phyloP scores from a whole-genome alignment of 257 asterid genomes.

The Plantago ovata region DNA sequence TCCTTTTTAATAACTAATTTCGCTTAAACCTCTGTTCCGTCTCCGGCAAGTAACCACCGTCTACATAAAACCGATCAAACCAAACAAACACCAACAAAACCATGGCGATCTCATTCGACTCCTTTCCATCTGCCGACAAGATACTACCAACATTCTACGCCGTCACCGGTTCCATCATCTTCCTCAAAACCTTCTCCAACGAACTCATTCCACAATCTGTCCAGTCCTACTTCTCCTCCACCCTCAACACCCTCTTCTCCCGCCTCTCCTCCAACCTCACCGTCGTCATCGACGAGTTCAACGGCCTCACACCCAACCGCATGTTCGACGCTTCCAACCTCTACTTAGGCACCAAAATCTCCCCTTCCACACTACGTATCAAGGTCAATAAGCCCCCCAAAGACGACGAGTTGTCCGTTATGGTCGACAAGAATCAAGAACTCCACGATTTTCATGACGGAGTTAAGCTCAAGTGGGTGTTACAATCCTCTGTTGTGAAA shows the following conservation, averaged over 20 bases:
- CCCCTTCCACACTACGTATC: slow-evolving; percentile 47
- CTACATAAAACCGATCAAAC: too few relatives aligned
- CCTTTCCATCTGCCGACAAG: slow-evolving; percentile 36
- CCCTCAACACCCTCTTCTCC: slow-evolving; percentile 30
- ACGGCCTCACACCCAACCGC: slow-evolving; percentile 61
- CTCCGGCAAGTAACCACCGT: too few relatives aligned
- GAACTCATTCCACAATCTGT: slow-evolving; percentile 49
- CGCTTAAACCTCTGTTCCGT: too few relatives aligned
- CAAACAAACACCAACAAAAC: too few relatives aligned
- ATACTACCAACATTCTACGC: slow-evolving; percentile 37
- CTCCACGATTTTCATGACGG: slow-evolving; percentile 34
- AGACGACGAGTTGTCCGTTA: slow-evolving; percentile 41
- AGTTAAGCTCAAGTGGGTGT: slow-evolving; percentile 43
- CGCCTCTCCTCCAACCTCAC: slow-evolving; percentile 50
- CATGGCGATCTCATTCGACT: slow-evolving; percentile 22
- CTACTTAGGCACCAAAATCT: slow-evolving; percentile 52
- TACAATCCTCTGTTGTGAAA: slow-evolving; percentile 37
- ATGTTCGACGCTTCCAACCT: slow-evolving; percentile 51
- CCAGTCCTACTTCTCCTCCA: slow-evolving; percentile 39
- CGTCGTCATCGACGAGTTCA: slow-evolving; percentile 59
- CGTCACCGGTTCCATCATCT: slow-evolving; percentile 37
- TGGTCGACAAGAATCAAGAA: slow-evolving; percentile 56
- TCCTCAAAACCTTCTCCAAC: slow-evolving; percentile 44
- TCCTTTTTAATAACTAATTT: too few relatives aligned
- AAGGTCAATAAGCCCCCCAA: slow-evolving; percentile 55